Evolutionary conservation across 768 basidiomycete species (phyloP).

Genomic region (Russula sp.): DNA sequence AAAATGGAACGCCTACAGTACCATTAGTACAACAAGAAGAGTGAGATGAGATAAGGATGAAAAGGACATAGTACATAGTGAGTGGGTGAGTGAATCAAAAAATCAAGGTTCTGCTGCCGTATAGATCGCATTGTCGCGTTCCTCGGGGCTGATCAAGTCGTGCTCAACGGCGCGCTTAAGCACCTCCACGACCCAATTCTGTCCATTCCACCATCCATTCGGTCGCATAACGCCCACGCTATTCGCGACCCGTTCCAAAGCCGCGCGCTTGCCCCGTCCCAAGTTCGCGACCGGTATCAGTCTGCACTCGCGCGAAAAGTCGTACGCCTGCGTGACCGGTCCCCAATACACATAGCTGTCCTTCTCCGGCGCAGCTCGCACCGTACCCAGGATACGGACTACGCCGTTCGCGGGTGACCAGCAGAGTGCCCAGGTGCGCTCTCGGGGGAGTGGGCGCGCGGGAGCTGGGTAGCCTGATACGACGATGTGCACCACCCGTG

Average conservation of each 20-base stretch:
- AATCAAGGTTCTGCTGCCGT: conserved; percentile 28
- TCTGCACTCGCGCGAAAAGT: conserved; percentile 16
- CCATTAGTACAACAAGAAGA: background rate
- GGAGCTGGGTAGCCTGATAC: conserved; percentile 27
- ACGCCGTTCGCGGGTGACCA: conserved; percentile 24
- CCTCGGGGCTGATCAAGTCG: conserved; percentile 26
- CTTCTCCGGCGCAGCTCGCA: conserved; percentile 25
- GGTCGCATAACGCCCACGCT: conserved; percentile 29
- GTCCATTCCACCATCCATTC: conserved; percentile 31
- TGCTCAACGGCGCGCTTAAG: conserved; percentile 27
- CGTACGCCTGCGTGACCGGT: conserved; percentile 24
- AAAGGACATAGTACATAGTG: background rate
- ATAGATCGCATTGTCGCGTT: conserved; percentile 28
- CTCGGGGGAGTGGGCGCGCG: conserved; percentile 22
- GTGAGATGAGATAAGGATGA: background rate
- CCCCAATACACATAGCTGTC: conserved; percentile 28
- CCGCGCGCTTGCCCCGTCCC: conserved; percentile 19
- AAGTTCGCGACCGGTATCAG: conserved; percentile 26
- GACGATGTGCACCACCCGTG: conserved; percentile 27
- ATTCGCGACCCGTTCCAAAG: conserved; percentile 27
- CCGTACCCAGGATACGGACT: conserved; percentile 13
- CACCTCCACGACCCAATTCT: conserved; percentile 32
- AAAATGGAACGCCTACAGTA: background rate
- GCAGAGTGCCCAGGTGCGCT: conserved; percentile 28
- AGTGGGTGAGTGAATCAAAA: background rate